Evolutionary conservation across 495 filamentous ascomycete genomes (phyloP), one percentile per base, ranked within the genome.

Genomic region (Rostrohypoxylon terebratum): DNA sequence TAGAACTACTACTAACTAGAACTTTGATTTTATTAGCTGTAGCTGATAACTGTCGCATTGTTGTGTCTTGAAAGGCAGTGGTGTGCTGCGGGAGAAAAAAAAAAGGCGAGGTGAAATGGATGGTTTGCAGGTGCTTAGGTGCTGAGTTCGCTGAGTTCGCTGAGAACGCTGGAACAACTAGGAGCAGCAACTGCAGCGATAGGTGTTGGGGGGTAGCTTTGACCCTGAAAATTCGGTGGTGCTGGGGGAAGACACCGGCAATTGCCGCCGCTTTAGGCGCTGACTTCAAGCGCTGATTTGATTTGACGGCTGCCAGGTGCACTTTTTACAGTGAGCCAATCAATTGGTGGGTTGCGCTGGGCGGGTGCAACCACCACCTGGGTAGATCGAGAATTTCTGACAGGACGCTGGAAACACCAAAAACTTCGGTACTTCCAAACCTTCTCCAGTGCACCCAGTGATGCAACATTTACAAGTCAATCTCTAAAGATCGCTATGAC

Each of bases 321-420:
- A 74, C 61, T 50, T 58, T 59, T 42, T 53, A 16, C 71, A 21
- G 50, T 63, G 63, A 72, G 53, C 76, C 76, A 78, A 78, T 78
- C 68, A 72, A 76, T 63, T 63, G 13, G 47, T 63, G 31, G 68
- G 64, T 68, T 60, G 44, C 47, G 21, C 68, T 66, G 63, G 58
- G 59, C 62, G 68, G 73, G 76, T 78, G 76, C 76, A 74, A 78
- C 76, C 67, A 69, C 71, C 44, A n/a, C n/a, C n/a, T n/a, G n/a
- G n/a, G n/a, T n/a, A 55, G 61, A 60, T 68, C 55, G 65, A 68
- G 31, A 53, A 64, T n/a, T n/a, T 63, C n/a, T 63, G 67, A 36
- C 63, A 63, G 63, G 36, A 44, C 62, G 40, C 72, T 71, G 61
- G 68, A 53, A 75, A 75, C 72, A 75, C 68, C 64, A 75, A 67